Base-by-base conservation (phyloP, 345 rosid species). In the Populus pruinosa region DNA sequence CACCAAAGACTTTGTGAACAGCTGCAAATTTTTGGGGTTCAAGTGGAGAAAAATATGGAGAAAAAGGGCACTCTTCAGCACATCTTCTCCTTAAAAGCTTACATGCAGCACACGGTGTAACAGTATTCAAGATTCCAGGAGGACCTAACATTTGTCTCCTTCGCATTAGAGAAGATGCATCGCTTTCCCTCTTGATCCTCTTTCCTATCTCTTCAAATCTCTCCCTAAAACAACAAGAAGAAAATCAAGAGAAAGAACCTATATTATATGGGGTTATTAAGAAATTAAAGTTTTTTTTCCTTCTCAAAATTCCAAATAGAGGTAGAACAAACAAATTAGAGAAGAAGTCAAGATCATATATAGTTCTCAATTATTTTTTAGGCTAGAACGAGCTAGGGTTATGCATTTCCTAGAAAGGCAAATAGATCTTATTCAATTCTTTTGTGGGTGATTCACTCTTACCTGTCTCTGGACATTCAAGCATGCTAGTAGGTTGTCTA, bases 11-110 rank as follows among this genome's bases (percentile, higher is more conserved):
- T 85, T 88, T 94, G 82, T 94, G 98, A 71, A 94, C 97, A 12
- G 97, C 90, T 25, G 98, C 97, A 75, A 94, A 94, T 82, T 91
- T 94, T 56, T 93, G 94, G 70, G 98, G 97, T 75, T 94, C 97
- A 67, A 56, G 77, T 11, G 77, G 74, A 8, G 73, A 78, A n/a
- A 76, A 69, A 55, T 78, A 77, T 29, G 81, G 76, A 8, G 67
- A 78, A 21, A 74, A 73, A 5, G 69, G 75, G 39, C 73, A 80
- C 14, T 49, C 97, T 75, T 94, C 94, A 13, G 98, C 93, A 71
- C 98, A 94, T 72, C 97, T 85, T n/a, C 98, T 88, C 53, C 98
- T 83, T 84, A 92, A 69, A 61, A 94, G 94, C 84, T 94, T 94
- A 72, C 98, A 94, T 69, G 98, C 98, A 6, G 98, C 98, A 77